phyloP scores from a whole-genome alignment of 1,139 yeast genomes.

The Zygosaccharomyces pseudobailii region DNA sequence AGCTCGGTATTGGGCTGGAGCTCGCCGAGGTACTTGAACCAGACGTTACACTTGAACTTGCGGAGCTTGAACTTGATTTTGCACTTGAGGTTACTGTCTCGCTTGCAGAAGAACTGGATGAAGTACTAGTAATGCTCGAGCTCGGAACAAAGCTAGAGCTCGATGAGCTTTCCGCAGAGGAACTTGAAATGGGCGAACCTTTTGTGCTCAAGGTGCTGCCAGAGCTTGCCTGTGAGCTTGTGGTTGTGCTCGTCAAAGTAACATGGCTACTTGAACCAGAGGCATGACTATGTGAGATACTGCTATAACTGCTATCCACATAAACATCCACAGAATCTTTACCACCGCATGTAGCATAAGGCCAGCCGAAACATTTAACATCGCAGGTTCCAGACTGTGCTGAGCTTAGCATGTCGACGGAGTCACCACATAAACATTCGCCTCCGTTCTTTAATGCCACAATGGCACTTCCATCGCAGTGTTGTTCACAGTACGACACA shows the following conservation, averaged over 20 bases:
- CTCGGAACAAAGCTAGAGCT: constrained; percentile 1
- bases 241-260: background rate
- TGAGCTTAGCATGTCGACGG: constrained; percentile 23
- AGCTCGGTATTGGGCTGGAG: background rate
- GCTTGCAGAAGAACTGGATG: background rate
- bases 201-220: background rate
- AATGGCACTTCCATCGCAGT: constrained; percentile 47
- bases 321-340: constrained; percentile 46
- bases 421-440: constrained; percentile 58
- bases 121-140: background rate
- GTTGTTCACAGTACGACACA: constrained; percentile 43
- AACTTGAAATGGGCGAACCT: constrained; percentile 3
- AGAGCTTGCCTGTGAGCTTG: background rate
- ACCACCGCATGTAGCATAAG: constrained; percentile 63
- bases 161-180: background rate
- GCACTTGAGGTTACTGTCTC: background rate
- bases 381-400: constrained; percentile 46
- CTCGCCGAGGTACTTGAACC: constrained; percentile 3
- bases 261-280: background rate
- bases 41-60: constrained; percentile 9
- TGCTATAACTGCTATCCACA: constrained; percentile 19
- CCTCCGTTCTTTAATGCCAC: constrained; percentile 53
- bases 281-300: background rate
- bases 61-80: background rate
- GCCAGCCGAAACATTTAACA: constrained; percentile 52